These are phyloP conservation scores for Recurvomyces mirabilis DNA, from an alignment of 495 filamentous ascomycete genomes.

Conservation along the genomic window DNA sequence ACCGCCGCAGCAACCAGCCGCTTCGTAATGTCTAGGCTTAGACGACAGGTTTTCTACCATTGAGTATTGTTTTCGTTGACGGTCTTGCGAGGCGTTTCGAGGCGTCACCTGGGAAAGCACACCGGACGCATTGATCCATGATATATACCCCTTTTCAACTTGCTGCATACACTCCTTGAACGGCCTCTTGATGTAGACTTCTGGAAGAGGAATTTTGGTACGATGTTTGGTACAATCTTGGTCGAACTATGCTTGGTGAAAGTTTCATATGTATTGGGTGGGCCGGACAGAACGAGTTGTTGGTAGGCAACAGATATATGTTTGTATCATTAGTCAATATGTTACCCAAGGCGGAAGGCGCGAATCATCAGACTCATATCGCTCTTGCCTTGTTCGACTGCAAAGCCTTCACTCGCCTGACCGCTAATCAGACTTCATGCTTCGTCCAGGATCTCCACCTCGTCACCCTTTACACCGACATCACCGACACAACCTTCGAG, in stretches of 20 bases:
- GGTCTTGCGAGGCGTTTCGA: too few species aligned
- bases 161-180: constrained; percentile 2
- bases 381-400: too few species aligned
- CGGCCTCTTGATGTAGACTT: background rate
- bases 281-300: too few species aligned
- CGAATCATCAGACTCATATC: too few species aligned
- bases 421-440: background rate
- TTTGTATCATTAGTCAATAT: too few species aligned
- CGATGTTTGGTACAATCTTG: background rate
- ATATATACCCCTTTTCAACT: constrained; percentile 5
- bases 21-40: background rate
- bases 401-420: too few species aligned
- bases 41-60: too few species aligned
- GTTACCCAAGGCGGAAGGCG: too few species aligned
- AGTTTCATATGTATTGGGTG: background rate
- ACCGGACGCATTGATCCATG: constrained; percentile 1
- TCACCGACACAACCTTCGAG: background rate
- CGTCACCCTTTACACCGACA: background rate
- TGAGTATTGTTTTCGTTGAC: too few species aligned
- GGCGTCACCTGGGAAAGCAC: too few species aligned
- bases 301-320: too few species aligned
- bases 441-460: too few species aligned
- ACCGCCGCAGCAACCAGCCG: constrained; percentile 6
- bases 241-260: background rate
- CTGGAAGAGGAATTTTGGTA: background rate